A percentile compares a stretch with the other conserved stretches of the same genome.
These are phyloP conservation scores for Scolecobasidium constrictum DNA, from an alignment of 2,329 filamentous ascomycete genomes.

Conservation along the genomic window DNA sequence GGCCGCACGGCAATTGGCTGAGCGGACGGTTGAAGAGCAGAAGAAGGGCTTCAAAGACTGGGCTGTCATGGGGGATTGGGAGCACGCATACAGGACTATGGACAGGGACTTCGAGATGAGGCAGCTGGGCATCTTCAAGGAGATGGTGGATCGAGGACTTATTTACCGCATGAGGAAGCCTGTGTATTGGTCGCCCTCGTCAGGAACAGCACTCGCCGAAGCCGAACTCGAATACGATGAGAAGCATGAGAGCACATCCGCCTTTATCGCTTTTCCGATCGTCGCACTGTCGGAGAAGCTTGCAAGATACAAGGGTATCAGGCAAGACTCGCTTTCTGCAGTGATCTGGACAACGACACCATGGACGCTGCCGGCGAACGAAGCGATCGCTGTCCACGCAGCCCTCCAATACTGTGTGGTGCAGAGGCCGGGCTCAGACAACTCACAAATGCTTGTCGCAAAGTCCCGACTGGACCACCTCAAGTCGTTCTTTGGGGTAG, in stretches of 20 bases:
- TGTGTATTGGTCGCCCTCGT: constrained; percentile 79
- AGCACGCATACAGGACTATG: constrained; percentile 68
- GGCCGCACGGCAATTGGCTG: constrained; percentile 55
- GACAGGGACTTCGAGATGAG: constrained; percentile 61
- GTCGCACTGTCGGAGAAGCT: constrained; percentile 34
- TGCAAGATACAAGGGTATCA: constrained; percentile 22
- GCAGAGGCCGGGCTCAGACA: constrained; percentile 23
- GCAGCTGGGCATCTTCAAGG: constrained; percentile 64
- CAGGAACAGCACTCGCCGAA: constrained; percentile 68
- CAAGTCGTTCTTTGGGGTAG: constrained; percentile 18
- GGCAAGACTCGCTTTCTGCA: constrained; percentile 50
- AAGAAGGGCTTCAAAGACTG: constrained; percentile 63
- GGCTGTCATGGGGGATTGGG: constrained; percentile 75
- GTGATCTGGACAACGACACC: constrained; percentile 98
- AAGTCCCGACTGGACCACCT: constrained; percentile 53
- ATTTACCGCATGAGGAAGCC: constrained; percentile 73
- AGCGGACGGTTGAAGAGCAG: constrained; percentile 58
- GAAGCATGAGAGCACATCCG: constrained; percentile 57
- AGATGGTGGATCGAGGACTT: constrained; percentile 54
- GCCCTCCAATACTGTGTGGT: constrained; percentile 66
- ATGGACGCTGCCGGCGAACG: constrained; percentile 92
- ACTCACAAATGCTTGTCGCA: constrained; percentile 45
- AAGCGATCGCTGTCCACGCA: constrained; percentile 70
- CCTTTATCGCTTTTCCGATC: constrained; percentile 73
- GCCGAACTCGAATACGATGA: constrained; percentile 79